Base-by-base conservation (phyloP, 1,139 yeast genomes). In the Pichia sp. region DNA sequence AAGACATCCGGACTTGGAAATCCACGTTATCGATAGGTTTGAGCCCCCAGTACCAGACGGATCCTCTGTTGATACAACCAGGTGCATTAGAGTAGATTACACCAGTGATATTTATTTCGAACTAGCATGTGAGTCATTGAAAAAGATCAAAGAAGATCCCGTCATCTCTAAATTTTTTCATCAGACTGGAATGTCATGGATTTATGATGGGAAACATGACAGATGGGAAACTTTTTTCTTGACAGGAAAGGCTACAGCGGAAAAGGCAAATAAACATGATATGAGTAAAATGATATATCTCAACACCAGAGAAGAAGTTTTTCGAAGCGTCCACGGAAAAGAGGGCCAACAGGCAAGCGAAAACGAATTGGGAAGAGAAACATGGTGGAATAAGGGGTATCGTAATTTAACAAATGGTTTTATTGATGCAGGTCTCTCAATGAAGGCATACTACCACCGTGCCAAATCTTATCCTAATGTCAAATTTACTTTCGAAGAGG, bases 31-130 rank as follows among this genome's bases (percentile, higher is more conserved):
- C 12, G 64, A 61, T 43, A 51, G 63, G 8, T 59, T 49, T 26
- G 63, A 61, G 47, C 60, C 64, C 21, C 64, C 64, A 5, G 72
- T 73, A 4, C 58, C 73, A 9, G 79, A 75, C 60, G 66, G 70
- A 12, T 68, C 68, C 47, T 64, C 69, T 13, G 69, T 73, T 3
- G 79, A 55, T 21, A 73, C 78, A 0, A 71, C 74, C 0, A 63
- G 74, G 60, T 72, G 77, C 26, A 66, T 75, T 12, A 64, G 78
- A 54, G 64, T 71, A 2, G 76, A 72, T 52, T 74, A 73, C 51
- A 60, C 65, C 8, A 74, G 72, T 53, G 51, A 58, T 3, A 60
- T 66, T 19, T 72, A 73, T 53, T 61, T 73, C 5, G 60, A 64
- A 47, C 52, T 74, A 46, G 69, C 78, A 0, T 58, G 68, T 3